These are phyloP conservation scores for Pleurotus cornucopiae DNA, from an alignment of 768 basidiomycete species.

Conservation along the genomic window DNA sequence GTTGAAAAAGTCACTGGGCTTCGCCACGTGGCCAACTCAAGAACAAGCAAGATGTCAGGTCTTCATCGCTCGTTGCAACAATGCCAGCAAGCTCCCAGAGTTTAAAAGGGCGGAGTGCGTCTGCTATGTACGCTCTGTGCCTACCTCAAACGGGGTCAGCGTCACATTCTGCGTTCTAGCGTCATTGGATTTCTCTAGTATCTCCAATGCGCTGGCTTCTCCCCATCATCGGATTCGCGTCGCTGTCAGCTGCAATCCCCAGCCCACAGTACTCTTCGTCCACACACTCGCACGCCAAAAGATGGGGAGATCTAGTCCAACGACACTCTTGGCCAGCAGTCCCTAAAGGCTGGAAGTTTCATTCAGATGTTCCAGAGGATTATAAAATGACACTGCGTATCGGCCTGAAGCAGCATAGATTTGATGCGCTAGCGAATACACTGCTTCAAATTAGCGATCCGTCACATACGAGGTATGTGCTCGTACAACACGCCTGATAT, in stretches of 20 bases:
- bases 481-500: neutral
- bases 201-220: neutral
- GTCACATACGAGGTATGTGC: constrained; percentile 35
- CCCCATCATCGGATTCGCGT: neutral
- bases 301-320: constrained; percentile 9
- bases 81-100: too few relatives aligned
- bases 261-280: too few relatives aligned
- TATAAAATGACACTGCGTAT: constrained; percentile 53
- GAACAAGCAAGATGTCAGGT: too few relatives aligned
- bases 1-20: too few relatives aligned
- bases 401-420: constrained; percentile 50
- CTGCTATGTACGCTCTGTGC: too few relatives aligned
- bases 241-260: neutral
- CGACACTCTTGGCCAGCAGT: constrained; percentile 11
- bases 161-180: too few relatives aligned
- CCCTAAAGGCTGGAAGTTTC: constrained; percentile 50
- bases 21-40: too few relatives aligned
- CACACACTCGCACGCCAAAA: neutral
- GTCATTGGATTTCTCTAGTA: too few relatives aligned
- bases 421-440: constrained; percentile 42
- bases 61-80: too few relatives aligned
- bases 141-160: too few relatives aligned
- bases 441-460: constrained; percentile 57
- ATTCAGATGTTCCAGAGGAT: constrained; percentile 35
- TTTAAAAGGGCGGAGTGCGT: too few relatives aligned